phyloP scores from a whole-genome alignment of 2,329 filamentous ascomycete species.

The Aspergillus sp. region DNA sequence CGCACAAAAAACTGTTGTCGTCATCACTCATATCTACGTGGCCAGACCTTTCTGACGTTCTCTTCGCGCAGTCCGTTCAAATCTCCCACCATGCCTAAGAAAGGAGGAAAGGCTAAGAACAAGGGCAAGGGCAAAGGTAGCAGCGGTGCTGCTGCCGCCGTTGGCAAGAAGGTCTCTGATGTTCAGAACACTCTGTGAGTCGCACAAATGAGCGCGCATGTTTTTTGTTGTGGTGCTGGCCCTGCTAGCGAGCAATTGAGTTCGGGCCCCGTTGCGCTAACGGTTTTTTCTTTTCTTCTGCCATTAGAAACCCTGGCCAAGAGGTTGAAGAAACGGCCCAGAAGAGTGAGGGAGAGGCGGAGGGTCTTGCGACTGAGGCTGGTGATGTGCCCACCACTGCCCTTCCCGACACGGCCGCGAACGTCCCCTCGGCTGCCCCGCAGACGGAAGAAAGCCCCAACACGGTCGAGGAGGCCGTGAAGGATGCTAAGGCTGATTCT shows the following conservation, averaged over 20 bases:
- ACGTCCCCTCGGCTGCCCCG: constrained; percentile 1
- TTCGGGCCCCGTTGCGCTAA: background rate
- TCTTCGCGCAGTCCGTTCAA: background rate
- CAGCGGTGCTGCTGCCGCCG: constrained; percentile 20
- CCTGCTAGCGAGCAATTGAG: background rate
- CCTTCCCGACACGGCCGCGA: constrained; percentile 17
- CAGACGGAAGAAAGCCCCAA: constrained; percentile 10
- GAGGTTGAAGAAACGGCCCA: constrained; percentile 23
- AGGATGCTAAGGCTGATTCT: background rate
- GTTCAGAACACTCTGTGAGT: constrained; percentile 36
- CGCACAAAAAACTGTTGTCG: constrained; percentile 2
- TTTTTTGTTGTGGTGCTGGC: background rate
- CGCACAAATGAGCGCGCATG: background rate
- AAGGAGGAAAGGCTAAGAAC: constrained; percentile 32
- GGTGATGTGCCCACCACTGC: constrained; percentile 15
- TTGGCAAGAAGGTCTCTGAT: constrained; percentile 25
- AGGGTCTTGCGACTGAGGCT: constrained; percentile 15
- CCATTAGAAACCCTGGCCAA: constrained; percentile 21
- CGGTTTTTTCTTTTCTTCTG: background rate
- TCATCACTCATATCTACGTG: constrained; percentile 16
- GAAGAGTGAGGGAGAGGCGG: constrained; percentile 20
- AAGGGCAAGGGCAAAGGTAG: constrained; percentile 29
- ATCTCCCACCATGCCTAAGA: constrained; percentile 32
- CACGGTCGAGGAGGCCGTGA: constrained; percentile 10
- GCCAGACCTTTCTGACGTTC: constrained; percentile 8